Evolutionary conservation across 768 basidiomycete species (phyloP).

Genomic region (Calocera viscosa): DNA sequence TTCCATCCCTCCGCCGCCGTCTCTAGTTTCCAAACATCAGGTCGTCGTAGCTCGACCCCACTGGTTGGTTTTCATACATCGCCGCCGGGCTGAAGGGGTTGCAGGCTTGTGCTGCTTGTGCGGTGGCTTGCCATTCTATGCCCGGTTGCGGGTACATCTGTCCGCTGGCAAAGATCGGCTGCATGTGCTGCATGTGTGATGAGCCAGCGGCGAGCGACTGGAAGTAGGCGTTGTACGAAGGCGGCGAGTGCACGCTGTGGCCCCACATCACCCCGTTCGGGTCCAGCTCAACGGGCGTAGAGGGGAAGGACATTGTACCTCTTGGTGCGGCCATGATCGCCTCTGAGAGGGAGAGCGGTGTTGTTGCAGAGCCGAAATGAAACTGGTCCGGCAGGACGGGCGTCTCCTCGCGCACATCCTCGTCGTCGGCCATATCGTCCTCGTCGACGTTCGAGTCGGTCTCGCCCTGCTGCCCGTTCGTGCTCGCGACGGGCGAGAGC

Average conservation of each 20-base stretch:
- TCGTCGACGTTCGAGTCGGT: neutral
- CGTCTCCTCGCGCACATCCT: neutral
- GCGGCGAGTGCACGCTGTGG: neutral
- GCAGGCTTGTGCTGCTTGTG: neutral
- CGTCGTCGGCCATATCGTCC: neutral
- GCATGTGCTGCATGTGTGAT: neutral
- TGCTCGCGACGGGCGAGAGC: neutral
- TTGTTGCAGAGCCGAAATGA: neutral
- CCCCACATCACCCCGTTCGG: neutral
- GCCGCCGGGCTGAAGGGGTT: neutral
- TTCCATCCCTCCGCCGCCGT: neutral
- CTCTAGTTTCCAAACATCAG: constrained; percentile 3
- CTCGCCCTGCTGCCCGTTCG: neutral
- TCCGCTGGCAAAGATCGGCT: constrained; percentile 1
- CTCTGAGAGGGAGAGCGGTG: neutral
- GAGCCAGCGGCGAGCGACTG: neutral
- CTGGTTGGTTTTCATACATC: neutral
- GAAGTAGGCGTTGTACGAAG: neutral
- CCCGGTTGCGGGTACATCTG: constrained; percentile 4
- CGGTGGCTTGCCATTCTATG: neutral
- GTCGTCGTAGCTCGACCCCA: neutral
- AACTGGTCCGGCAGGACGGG: neutral
- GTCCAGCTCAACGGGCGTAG: neutral
- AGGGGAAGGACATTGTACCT: neutral
- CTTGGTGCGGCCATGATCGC: neutral